Conservation (phyloP, 805 yeast genomes). For the Wickerhamiella domercqiae region DNA sequence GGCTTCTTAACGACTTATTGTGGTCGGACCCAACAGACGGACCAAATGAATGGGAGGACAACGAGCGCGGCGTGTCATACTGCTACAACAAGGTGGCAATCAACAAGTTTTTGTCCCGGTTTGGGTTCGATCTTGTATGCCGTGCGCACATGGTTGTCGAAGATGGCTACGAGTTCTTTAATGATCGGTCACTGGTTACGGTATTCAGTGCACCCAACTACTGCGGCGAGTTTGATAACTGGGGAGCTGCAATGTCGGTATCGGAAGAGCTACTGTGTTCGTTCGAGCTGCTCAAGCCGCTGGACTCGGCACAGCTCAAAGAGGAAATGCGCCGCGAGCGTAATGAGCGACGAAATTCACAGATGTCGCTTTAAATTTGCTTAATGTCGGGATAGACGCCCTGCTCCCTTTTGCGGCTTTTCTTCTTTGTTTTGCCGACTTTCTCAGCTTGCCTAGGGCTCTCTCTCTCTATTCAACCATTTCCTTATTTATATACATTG, state of each 20-base stretch:
- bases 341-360: constrained; percentile 50
- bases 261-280: constrained; percentile 84
- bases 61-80: constrained; percentile 70
- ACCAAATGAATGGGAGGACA: constrained; percentile 73
- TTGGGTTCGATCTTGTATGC: constrained; percentile 67
- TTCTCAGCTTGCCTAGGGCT: too few relatives aligned
- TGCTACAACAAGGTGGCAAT: constrained; percentile 69
- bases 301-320: constrained; percentile 83
- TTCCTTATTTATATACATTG: background rate
- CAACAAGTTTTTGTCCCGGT: constrained; percentile 56
- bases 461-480: background rate
- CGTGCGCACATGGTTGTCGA: constrained; percentile 83
- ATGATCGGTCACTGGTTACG: constrained; percentile 54
- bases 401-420: background rate
- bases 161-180: constrained; percentile 65
- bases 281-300: constrained; percentile 84
- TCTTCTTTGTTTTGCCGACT: too few relatives aligned
- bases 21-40: constrained; percentile 85
- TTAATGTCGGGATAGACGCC: background rate
- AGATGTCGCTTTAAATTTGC: background rate
- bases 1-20: constrained; percentile 56
- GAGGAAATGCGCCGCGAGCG: constrained; percentile 77
- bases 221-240: constrained; percentile 76
- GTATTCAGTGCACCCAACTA: constrained; percentile 65
- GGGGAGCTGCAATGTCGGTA: constrained; percentile 98